A percentile compares a stretch with the other conserved stretches of the same genome.
Evolutionary conservation across 768 basidiomycete genomes (phyloP).

Genomic region (Arthromyces matolae): DNA sequence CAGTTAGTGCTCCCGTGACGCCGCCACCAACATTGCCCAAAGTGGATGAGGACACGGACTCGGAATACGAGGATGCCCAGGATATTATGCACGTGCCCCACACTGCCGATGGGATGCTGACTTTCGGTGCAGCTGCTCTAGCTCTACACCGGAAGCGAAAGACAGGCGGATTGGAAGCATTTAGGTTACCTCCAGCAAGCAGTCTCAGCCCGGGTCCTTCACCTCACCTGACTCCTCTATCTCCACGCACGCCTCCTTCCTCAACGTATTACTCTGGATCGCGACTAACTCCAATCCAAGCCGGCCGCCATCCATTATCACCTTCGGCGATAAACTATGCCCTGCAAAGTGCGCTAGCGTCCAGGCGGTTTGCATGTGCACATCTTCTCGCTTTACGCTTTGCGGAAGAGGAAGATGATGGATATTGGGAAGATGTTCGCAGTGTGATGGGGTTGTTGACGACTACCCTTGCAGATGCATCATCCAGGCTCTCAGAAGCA

Average conservation of each 20-base stretch:
- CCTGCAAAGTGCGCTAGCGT: conserved; percentile 62
- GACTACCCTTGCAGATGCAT: conserved; percentile 61
- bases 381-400: conserved; percentile 80
- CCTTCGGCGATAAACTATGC: conserved; percentile 57
- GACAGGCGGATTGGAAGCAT: conserved; percentile 44
- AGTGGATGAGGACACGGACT: conserved; percentile 31
- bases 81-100: conserved; percentile 16
- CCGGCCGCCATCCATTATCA: conserved; percentile 63
- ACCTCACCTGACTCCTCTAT: conserved; percentile 27
- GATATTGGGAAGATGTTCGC: conserved; percentile 84
- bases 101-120: conserved; percentile 13
- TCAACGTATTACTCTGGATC: conserved; percentile 45
- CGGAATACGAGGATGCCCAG: conserved; percentile 20
- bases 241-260: conserved; percentile 27
- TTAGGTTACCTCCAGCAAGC: conserved; percentile 37
- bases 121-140: conserved; percentile 63
- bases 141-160: conserved; percentile 53
- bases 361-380: conserved; percentile 75
- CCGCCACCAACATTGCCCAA: conserved; percentile 13
- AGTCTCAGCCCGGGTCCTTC: conserved; percentile 27
- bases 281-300: conserved; percentile 59
- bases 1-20: conserved; percentile 39
- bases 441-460: conserved; percentile 70
- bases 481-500: conserved; percentile 57
- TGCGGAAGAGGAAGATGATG: conserved; percentile 62